Conservation (phyloP, 192 early-diverging fungal species). For the Piromyces sp. region DNA sequence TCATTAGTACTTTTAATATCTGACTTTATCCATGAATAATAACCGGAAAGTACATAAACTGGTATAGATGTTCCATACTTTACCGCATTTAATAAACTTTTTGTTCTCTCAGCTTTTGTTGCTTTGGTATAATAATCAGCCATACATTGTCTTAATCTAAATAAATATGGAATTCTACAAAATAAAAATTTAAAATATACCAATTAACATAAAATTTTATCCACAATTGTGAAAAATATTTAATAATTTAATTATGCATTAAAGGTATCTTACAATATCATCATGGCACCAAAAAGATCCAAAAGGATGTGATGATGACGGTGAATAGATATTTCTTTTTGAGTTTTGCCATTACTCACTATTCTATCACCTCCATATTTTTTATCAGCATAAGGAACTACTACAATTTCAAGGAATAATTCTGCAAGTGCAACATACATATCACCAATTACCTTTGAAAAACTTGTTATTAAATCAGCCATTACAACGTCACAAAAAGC, state of each 20-base stretch:
- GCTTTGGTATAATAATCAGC: conserved; percentile 40
- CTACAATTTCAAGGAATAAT: conserved; percentile 17
- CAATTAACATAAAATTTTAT: conserved; percentile 1
- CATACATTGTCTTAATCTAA: conserved; percentile 63
- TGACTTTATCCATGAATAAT: conserved; percentile 13
- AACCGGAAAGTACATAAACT: conserved; percentile 40
- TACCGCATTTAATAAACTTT: conserved; percentile 80
- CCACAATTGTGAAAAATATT: conserved; percentile 22
- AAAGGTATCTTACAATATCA: not conserved
- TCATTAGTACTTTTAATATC: conserved; percentile 2
- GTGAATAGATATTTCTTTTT: not conserved
- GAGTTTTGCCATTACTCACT: not conserved
- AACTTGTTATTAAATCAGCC: conserved; percentile 89
- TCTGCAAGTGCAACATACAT: conserved; percentile 47
- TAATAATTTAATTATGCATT: conserved; percentile 18
- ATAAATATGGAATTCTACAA: conserved; percentile 50
- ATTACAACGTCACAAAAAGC: conserved; percentile 66
- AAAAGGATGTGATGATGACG: not conserved
- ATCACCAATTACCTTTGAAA: conserved; percentile 76
- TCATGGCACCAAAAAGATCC: not conserved
- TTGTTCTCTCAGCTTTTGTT: conserved; percentile 21
- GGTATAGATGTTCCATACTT: conserved; percentile 81
- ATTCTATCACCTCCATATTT: not conserved
- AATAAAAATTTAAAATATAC: not conserved
- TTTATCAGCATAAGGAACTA: not conserved